Evolutionary conservation across 257 asterid genomes (phyloP).

Genomic region (Handroanthus guayacan): DNA sequence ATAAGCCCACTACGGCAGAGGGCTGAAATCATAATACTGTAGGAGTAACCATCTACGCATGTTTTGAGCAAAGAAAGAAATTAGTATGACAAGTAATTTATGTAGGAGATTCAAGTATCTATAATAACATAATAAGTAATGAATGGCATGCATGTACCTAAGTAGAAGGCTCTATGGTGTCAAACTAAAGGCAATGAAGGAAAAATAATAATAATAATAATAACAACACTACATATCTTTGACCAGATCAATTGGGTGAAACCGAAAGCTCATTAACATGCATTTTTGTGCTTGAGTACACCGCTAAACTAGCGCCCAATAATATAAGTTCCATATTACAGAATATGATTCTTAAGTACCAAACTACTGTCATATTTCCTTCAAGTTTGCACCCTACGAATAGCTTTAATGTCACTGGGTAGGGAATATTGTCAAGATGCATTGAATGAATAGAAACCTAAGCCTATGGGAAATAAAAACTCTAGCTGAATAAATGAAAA

Average conservation of each 20-base stretch:
- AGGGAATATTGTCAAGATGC: constrained; percentile 1
- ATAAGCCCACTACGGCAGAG: constrained; percentile 76
- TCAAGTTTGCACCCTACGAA: not conserved
- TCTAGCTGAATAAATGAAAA: not conserved
- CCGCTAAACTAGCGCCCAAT: not conserved
- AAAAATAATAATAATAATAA: not conserved
- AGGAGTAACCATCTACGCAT: constrained; percentile 84
- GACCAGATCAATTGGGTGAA: constrained; percentile 32
- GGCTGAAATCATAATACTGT: constrained; percentile 96
- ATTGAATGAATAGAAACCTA: constrained; percentile 15
- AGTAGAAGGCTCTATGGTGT: constrained; percentile 9
- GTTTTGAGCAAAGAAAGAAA: constrained; percentile 36
- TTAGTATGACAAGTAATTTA: constrained; percentile 34
- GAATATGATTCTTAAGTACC: not conserved
- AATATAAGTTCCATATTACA: not conserved
- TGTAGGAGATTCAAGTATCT: constrained; percentile 14
- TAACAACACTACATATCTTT: constrained; percentile 10
- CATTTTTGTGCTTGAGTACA: constrained; percentile 17
- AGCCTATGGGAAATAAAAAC: not conserved
- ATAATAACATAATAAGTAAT: constrained; percentile 18
- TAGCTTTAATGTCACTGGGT: constrained; percentile 23
- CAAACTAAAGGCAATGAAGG: constrained; percentile 18
- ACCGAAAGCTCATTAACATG: constrained; percentile 4
- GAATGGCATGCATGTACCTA: constrained; percentile 8
- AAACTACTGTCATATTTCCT: not conserved